These are phyloP conservation scores for Inga leiocalycina DNA, from an alignment of 306 rosid species.

Conservation along the genomic window DNA sequence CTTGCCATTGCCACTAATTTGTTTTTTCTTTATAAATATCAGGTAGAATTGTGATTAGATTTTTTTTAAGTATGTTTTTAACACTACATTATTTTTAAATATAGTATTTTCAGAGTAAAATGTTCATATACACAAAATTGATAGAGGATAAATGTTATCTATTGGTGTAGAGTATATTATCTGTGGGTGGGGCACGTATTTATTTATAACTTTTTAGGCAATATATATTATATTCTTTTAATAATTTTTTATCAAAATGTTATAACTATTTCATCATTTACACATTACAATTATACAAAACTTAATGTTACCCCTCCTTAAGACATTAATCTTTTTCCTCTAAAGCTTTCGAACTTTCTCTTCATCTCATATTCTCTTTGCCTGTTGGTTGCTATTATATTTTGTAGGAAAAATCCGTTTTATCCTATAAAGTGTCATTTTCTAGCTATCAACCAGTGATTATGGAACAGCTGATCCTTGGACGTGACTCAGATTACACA, in stretches of 20 bases:
- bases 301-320: not conserved
- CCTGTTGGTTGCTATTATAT: too few relatives aligned
- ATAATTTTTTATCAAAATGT: not conserved
- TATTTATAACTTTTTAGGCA: not conserved
- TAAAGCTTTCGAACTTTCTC: too few relatives aligned
- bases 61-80: not conserved
- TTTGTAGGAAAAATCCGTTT: too few relatives aligned
- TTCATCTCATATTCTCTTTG: too few relatives aligned
- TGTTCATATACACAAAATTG: not conserved
- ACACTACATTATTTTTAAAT: not conserved
- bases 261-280: not conserved
- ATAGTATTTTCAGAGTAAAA: not conserved
- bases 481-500: too few relatives aligned
- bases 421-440: fast-evolving
- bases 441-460: fast-evolving
- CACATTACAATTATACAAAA: not conserved
- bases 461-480: too few relatives aligned
- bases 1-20: not conserved
- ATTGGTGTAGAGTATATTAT: too few relatives aligned
- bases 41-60: not conserved
- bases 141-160: not conserved
- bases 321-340: too few relatives aligned
- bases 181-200: too few relatives aligned
- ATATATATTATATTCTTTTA: not conserved
- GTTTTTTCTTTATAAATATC: not conserved